Percentiles rank a stretch among this genome's conserved stretches.
phyloP scores from a whole-genome alignment of 495 filamentous ascomycete genomes.

The Aspergillus asperescens region DNA sequence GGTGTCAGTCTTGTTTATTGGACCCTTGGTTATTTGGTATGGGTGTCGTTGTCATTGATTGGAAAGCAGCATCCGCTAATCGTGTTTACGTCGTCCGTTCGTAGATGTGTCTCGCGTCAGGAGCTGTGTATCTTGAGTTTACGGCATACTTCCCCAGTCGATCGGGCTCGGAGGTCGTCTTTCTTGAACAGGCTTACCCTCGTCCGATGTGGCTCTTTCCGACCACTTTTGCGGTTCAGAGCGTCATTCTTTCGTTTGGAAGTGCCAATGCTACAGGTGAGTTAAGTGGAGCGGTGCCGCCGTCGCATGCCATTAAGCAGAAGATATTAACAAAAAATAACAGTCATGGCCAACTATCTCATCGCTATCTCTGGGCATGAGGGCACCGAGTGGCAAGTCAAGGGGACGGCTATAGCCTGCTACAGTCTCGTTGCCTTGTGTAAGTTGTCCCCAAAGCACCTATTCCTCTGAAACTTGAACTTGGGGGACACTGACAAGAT shows the following conservation, averaged over 20 bases:
- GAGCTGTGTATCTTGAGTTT: conserved; percentile 51
- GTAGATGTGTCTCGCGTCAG: neutral
- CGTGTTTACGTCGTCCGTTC: too few relatives aligned
- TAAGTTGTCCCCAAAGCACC: conserved; percentile 6
- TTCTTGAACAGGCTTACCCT: conserved; percentile 60
- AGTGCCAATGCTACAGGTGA: conserved; percentile 61
- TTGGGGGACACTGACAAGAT: too few relatives aligned
- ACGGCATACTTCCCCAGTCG: conserved; percentile 59
- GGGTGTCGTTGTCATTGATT: conserved; percentile 16
- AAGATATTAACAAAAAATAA: too few relatives aligned
- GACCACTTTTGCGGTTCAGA: conserved; percentile 53
- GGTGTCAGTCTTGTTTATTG: conserved; percentile 57
- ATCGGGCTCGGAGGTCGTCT: conserved; percentile 60
- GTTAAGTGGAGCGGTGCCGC: conserved; percentile 34
- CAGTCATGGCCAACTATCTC: conserved; percentile 50
- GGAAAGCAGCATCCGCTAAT: neutral
- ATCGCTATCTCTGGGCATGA: conserved; percentile 41
- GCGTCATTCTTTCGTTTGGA: conserved; percentile 55
- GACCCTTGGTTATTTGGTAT: conserved; percentile 53
- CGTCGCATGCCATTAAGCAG: neutral
- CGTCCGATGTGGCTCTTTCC: conserved; percentile 57
- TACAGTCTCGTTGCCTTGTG: conserved; percentile 50
- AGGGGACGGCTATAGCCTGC: conserved; percentile 55
- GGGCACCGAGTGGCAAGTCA: conserved; percentile 52
- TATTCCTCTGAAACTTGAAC: too few relatives aligned